These are phyloP conservation scores for Sphaerulina populicola DNA, from an alignment of 2,329 filamentous ascomycete species.

Conservation along the genomic window DNA sequence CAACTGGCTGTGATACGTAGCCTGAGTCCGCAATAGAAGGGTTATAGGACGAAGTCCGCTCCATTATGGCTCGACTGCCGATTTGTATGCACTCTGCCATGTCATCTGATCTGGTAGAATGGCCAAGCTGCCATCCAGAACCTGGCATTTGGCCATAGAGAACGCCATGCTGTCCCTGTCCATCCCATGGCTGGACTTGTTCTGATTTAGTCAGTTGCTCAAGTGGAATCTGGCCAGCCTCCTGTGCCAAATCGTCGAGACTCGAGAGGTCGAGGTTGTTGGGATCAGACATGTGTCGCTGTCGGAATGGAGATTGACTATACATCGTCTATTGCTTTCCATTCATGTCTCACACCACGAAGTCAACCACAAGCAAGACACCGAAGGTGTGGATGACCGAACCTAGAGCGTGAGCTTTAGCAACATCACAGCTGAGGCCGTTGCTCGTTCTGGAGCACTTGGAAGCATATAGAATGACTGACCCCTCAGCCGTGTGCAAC, in stretches of 20 bases:
- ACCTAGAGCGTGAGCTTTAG: neutral
- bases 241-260: constrained; percentile 2
- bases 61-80: neutral
- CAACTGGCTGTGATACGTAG: constrained; percentile 12
- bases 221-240: constrained; percentile 6
- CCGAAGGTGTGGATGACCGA: neutral
- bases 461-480: neutral
- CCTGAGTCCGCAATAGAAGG: constrained; percentile 14
- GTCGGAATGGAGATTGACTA: neutral
- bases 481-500: constrained; percentile 5
- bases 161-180: constrained; percentile 1
- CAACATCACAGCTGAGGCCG: neutral
- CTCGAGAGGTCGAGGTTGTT: constrained; percentile 3
- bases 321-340: neutral
- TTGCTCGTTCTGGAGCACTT: neutral
- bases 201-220: constrained; percentile 11
- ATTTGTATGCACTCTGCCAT: neutral
- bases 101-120: neutral
- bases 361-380: neutral
- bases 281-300: neutral
- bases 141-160: neutral
- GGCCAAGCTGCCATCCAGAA: neutral
- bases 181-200: constrained; percentile 9
- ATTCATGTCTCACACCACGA: neutral
- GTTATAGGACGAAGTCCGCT: constrained; percentile 1